Evolutionary conservation across 768 basidiomycete genomes (phyloP), one percentile per base, ranked within the genome.

Genomic region (Lenzites betulinus): DNA sequence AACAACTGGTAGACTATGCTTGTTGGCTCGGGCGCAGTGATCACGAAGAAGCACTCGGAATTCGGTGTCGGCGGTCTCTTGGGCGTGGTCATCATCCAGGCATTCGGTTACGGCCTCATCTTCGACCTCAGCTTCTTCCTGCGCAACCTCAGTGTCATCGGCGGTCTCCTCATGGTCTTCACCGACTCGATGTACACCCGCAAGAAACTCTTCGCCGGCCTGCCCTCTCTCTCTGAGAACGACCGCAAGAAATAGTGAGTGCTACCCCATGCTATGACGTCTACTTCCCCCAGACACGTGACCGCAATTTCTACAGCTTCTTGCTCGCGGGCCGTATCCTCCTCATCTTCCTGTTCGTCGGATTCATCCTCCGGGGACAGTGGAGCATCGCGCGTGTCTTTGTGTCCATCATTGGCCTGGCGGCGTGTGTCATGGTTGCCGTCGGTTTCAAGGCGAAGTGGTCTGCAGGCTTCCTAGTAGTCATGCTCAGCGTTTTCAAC

Each of bases 51-150:
- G 54, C 84, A 89, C 77, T 90, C 93, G 1, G 94, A 96, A 79
- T 88, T 85, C 71, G 89, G 95, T 15, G 92, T 96, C 64, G 86
- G 87, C 47, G 95, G 94, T 66, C 89, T 99, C 47, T 82, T 98
- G 54, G 81, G 79, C 51, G 97, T 98, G 51, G 95, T 99, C 58
- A 76, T 98, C 67, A 86, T 95, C 46, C 97, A 99, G 77, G 96
- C 96, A 46, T 91, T 99, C 67, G 97, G 97, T 67, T 99, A 99
- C 70, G 97, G 97, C 35, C 91, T 99, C 73, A 96, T 99, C 70
- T 99, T 99, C 76, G 97, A 98, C 82, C 83, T 98, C 74, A 98
- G 92, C 78, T 99, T 99, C 84, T 99, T 99, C 93, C 89, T 98
- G 46, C 95, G 97, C 74, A 99, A 98, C 77, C 83, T 99, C 58